These are phyloP conservation scores for Aspergillus carlsbadensis DNA, from an alignment of 495 filamentous ascomycete genomes.

Conservation along the genomic window DNA sequence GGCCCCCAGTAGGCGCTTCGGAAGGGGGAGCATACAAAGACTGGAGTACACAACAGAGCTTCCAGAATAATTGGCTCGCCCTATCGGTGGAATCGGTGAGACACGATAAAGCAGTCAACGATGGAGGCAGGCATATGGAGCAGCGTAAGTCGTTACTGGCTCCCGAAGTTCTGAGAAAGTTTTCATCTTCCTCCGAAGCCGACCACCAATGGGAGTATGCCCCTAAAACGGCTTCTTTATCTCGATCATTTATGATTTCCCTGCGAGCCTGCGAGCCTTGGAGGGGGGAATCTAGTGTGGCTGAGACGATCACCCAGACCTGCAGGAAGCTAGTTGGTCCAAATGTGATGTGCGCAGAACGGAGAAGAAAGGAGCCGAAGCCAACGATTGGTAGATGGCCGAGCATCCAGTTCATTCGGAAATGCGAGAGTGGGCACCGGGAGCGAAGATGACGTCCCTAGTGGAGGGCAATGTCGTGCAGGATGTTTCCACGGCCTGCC, in stretches of 20 bases:
- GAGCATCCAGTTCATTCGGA: conserved; percentile 13
- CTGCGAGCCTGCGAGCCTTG: not conserved
- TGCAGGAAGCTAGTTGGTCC: conserved; percentile 29
- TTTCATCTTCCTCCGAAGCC: not conserved
- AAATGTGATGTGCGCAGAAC: conserved; percentile 20
- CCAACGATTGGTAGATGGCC: conserved; percentile 17
- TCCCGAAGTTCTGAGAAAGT: not conserved
- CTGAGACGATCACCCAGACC: conserved; percentile 23
- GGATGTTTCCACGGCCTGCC: conserved; percentile 24
- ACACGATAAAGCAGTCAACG: conserved; percentile 17
- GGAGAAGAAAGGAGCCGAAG: conserved; percentile 16
- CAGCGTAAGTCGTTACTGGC: not conserved
- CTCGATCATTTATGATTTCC: conserved; percentile 6
- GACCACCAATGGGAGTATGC: not conserved
- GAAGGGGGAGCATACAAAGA: conserved; percentile 15
- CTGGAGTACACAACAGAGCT: conserved; percentile 21
- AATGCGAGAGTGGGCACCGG: conserved; percentile 11
- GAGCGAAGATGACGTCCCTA: conserved; percentile 5
- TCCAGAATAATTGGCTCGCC: conserved; percentile 25
- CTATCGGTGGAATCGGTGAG: conserved; percentile 16
- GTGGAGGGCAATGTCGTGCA: conserved; percentile 26
- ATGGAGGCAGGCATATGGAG: conserved; percentile 4
- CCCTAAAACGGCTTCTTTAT: not conserved
- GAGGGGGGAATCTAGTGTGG: conserved; percentile 15
- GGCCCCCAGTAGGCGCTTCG: conserved; percentile 7